Evolutionary conservation across 2,329 filamentous ascomycete genomes (phyloP), one percentile per base, ranked within the genome.

Genomic region (Fusarium falciforme): DNA sequence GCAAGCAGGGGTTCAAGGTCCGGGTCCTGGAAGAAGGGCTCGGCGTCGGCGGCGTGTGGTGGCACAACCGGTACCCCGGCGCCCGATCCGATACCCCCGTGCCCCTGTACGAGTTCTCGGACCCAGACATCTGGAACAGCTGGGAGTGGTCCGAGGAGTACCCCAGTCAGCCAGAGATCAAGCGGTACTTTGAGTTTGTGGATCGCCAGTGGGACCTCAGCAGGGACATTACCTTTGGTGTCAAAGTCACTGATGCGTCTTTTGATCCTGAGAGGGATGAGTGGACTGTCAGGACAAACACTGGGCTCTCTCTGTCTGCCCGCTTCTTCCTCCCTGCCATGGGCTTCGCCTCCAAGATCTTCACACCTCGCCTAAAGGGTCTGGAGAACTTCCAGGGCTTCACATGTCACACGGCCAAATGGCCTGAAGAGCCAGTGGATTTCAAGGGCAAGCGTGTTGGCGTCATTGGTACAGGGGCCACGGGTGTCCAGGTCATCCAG

Each of bases 161-260:
- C 36, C 73, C 80, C 0, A 71, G 79, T 0, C 81, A 82, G 62
- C 70, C 79, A 12, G 84, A 87, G 61, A 75, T 86, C 0, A 78
- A 80, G n/a, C 71, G 67, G 7, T 87, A 87, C 68, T 86, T 87
- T 62, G 78, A 83, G 52, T 83, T 84, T 66, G 82, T 86, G 7
- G 84, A 84, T 42, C 77, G 81, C 16, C 82, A 83, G 29, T 79
- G 84, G 38, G 76, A 83, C 14, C 70, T 86, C 22, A 85, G 81
- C 59, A 85, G 82, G 40, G 80, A 85, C 55, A 81, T 81, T 40
- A 78, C 78, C 16, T 88, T 87, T 70, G 78, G 84, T 33, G 81
- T 80, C 5, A 81, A 82, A 3, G 83, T 87, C 2, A 73, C 77
- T 1, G 79, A 76, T 1, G 84, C 84, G 0, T 67, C 78, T 2